phyloP scores from a whole-genome alignment of 176 grass and related monocot species.

The Lolium rigidum region DNA sequence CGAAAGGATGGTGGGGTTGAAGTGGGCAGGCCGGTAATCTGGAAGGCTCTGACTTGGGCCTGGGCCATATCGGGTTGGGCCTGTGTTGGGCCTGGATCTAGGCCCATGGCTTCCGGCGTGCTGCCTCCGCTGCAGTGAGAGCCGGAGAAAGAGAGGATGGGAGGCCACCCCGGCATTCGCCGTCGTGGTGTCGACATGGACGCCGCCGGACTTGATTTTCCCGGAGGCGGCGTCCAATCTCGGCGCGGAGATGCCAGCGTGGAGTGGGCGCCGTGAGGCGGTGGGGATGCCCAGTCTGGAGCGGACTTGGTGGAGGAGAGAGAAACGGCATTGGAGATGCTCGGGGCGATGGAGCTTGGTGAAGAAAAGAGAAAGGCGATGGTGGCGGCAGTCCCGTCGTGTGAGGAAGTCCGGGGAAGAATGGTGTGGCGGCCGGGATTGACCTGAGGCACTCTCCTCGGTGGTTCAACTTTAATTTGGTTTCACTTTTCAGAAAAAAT shows the following conservation, averaged over 20 bases:
- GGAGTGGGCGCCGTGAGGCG: background rate
- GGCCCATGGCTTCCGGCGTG: background rate
- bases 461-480: too few species aligned
- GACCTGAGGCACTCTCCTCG: too few species aligned
- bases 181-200: background rate
- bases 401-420: too few species aligned
- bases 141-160: background rate
- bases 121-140: background rate
- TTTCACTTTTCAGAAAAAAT: too few species aligned
- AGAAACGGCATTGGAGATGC: background rate
- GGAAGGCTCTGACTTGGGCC: background rate
- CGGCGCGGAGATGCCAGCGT: background rate
- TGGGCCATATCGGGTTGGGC: background rate
- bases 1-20: background rate
- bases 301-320: background rate
- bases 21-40: background rate
- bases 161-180: background rate
- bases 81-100: background rate
- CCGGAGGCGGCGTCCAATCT: background rate
- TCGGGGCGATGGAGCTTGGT: background rate
- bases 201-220: background rate
- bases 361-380: background rate
- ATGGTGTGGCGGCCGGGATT: too few species aligned
- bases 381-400: background rate
- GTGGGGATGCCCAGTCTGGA: background rate